These are phyloP conservation scores for Rhododendron molle DNA, from an alignment of 148 eudicot genomes.

Conservation along the genomic window DNA sequence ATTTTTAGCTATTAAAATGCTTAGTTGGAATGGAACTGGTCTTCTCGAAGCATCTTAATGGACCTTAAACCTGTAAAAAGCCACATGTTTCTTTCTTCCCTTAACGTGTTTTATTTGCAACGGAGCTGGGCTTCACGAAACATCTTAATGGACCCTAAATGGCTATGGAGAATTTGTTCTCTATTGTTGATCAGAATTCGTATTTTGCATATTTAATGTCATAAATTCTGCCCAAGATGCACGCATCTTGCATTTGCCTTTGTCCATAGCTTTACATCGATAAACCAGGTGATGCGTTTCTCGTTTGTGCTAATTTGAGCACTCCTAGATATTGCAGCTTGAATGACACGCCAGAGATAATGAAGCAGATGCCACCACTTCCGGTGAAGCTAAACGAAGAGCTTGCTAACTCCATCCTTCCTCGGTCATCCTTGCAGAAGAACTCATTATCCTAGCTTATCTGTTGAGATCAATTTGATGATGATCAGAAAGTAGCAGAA, in stretches of 20 bases:
- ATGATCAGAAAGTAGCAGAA: conserved; percentile 1
- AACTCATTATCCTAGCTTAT: conserved; percentile 32
- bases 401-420: conserved; percentile 62
- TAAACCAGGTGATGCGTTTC: background rate
- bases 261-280: background rate
- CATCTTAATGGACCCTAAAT: background rate
- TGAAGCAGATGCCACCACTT: conserved; percentile 98
- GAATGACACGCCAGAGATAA: conserved; percentile 69
- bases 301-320: background rate
- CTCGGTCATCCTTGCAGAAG: conserved; percentile 41
- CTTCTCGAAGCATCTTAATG: background rate
- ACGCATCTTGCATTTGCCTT: background rate
- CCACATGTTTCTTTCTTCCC: background rate
- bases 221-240: background rate
- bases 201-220: background rate
- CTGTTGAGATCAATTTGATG: background rate
- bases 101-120: background rate
- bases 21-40: background rate
- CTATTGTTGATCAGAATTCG: background rate
- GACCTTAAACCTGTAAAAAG: background rate
- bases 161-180: background rate
- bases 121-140: background rate
- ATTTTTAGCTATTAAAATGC: background rate
- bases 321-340: conserved; percentile 42
- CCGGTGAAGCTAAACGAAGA: conserved; percentile 91